These are phyloP conservation scores for Diplodia mutila DNA, from an alignment of 2,329 filamentous ascomycete species.

Conservation along the genomic window DNA sequence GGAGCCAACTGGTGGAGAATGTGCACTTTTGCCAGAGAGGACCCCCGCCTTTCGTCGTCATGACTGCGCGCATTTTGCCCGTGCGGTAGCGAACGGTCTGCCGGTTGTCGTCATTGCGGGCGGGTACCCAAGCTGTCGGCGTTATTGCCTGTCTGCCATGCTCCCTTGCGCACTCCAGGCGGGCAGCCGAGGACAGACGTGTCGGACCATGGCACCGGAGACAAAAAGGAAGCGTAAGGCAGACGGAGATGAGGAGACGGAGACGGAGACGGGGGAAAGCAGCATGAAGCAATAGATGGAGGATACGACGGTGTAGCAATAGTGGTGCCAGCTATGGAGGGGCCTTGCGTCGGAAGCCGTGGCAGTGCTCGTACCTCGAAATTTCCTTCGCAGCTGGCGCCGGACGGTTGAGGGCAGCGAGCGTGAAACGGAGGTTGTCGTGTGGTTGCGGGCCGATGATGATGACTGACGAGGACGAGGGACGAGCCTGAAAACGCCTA, in stretches of 20 bases:
- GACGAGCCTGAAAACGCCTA: not conserved
- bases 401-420: not conserved
- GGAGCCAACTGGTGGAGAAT: too few species aligned
- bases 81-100: not conserved
- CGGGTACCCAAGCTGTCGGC: too few species aligned
- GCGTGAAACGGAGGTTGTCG: not conserved
- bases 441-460: not conserved
- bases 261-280: not conserved
- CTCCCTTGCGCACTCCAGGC: not conserved
- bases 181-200: too few species aligned
- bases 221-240: not conserved
- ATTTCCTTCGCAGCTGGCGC: not conserved
- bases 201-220: not conserved
- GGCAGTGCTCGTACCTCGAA: not conserved
- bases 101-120: not conserved
- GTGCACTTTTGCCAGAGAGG: too few species aligned
- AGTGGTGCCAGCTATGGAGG: slow-evolving; percentile 6
- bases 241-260: not conserved
- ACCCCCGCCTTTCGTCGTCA: too few species aligned
- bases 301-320: slow-evolving; percentile 9
- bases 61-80: too few species aligned
- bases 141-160: too few species aligned
- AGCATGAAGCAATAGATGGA: not conserved
- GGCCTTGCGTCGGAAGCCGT: slow-evolving; percentile 11
- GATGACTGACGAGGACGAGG: too few species aligned